phyloP scores from a whole-genome alignment of 768 basidiomycete species.

The Boletus sp. region DNA sequence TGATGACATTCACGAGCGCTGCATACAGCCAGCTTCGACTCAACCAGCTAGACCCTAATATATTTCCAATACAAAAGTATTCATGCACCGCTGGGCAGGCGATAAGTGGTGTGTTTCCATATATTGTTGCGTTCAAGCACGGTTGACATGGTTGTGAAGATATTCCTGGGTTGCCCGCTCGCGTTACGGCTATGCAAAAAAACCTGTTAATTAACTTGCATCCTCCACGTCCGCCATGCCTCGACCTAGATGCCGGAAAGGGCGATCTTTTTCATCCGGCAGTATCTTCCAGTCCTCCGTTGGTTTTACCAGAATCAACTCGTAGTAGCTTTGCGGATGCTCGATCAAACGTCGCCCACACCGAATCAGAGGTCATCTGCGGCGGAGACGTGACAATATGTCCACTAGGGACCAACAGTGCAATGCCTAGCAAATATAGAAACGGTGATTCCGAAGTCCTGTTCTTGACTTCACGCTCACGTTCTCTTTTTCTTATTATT shows the following conservation, averaged over 20 bases:
- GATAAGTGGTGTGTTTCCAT: conserved; percentile 32
- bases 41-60: conserved; percentile 60
- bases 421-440: conserved; percentile 79
- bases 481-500: conserved; percentile 21
- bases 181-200: conserved; percentile 40
- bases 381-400: conserved; percentile 70
- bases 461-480: neutral
- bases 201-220: conserved; percentile 44
- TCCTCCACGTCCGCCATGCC: conserved; percentile 41
- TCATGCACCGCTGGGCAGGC: conserved; percentile 38
- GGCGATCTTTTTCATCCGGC: conserved; percentile 33
- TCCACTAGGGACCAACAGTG: conserved; percentile 86
- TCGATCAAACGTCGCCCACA: conserved; percentile 7
- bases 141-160: conserved; percentile 16
- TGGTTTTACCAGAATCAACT: conserved; percentile 29
- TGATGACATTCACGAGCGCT: conserved; percentile 70
- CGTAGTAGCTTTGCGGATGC: conserved; percentile 40
- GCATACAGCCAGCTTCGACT: conserved; percentile 72
- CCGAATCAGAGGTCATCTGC: conserved; percentile 12
- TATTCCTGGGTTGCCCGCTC: conserved; percentile 46
- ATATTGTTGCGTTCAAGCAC: neutral
- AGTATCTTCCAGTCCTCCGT: conserved; percentile 10
- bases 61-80: conserved; percentile 71
- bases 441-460: conserved; percentile 55
- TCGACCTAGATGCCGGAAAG: conserved; percentile 28